These are phyloP conservation scores for Leishmania major DNA, from an alignment of 208 protist genomes.

Conservation along the genomic window DNA sequence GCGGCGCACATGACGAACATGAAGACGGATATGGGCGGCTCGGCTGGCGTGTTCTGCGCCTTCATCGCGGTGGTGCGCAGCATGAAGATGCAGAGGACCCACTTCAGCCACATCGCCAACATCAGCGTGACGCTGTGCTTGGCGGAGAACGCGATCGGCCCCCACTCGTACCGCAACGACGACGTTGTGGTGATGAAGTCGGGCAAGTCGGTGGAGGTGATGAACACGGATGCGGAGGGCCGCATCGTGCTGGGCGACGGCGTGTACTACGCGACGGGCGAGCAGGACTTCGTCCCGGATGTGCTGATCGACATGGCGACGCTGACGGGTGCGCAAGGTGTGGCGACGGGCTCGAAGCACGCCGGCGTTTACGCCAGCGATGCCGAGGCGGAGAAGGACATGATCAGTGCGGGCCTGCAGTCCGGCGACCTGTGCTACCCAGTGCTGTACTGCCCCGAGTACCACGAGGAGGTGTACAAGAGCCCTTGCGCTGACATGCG, in stretches of 20 bases:
- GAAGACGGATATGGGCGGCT: constrained; percentile 92
- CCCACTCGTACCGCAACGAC: constrained; percentile 74
- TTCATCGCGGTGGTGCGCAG: constrained; percentile 71
- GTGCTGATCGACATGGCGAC: constrained; percentile 91
- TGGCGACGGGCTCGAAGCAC: constrained; percentile 78
- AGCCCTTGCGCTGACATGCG: constrained; percentile 72
- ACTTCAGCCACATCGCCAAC: constrained; percentile 40
- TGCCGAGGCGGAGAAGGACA: constrained; percentile 47
- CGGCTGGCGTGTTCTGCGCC: constrained; percentile 76
- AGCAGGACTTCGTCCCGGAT: constrained; percentile 72
- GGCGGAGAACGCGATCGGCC: constrained; percentile 87
- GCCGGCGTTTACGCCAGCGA: constrained; percentile 82
- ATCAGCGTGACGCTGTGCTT: constrained; percentile 82
- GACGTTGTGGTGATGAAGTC: constrained; percentile 87
- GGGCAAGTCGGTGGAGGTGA: constrained; percentile 88
- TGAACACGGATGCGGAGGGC: constrained; percentile 92
- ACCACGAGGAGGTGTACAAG: constrained; percentile 65
- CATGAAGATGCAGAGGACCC: constrained; percentile 40
- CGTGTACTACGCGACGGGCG: constrained; percentile 76
- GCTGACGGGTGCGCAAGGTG: constrained; percentile 90
- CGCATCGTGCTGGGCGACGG: constrained; percentile 89
- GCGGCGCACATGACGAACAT: constrained; percentile 79
- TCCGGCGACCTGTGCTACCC: constrained; percentile 83
- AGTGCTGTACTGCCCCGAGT: constrained; percentile 89
- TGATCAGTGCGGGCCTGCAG: constrained; percentile 52